phyloP scores from a whole-genome alignment of 768 basidiomycete genomes.

The Phylloporus rhodoxanthus region DNA sequence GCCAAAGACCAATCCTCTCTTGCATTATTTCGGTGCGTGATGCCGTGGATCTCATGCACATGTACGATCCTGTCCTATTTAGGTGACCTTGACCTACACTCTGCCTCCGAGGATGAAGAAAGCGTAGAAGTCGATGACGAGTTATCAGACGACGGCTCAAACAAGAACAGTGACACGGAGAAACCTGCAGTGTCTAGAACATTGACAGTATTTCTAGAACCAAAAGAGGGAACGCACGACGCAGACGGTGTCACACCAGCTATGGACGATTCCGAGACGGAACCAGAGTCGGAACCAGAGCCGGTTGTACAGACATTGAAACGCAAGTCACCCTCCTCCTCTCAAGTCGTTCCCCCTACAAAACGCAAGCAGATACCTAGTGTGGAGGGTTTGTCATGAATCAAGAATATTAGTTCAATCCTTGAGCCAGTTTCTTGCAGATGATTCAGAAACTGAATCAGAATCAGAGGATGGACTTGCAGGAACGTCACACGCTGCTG shows the following conservation, averaged over 20 bases:
- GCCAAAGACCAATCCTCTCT: slow-evolving; percentile 37
- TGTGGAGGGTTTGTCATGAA: slow-evolving; percentile 14
- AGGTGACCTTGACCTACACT: slow-evolving; percentile 46
- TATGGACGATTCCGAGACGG: slow-evolving; percentile 28
- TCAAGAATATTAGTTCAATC: not conserved
- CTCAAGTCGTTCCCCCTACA: slow-evolving; percentile 3
- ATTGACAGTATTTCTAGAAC: slow-evolving; percentile 8
- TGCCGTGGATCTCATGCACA: not conserved
- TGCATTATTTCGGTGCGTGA: slow-evolving; percentile 44
- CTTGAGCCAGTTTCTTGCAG: slow-evolving; percentile 4
- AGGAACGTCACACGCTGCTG: slow-evolving; percentile 4
- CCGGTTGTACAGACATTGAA: slow-evolving; percentile 8
- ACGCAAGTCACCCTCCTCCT: slow-evolving; percentile 23
- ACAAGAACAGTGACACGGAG: slow-evolving; percentile 23
- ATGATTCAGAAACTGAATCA: slow-evolving; percentile 45
- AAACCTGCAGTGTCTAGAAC: slow-evolving; percentile 22
- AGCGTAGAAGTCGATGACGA: slow-evolving; percentile 17
- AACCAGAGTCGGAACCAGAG: slow-evolving; percentile 29
- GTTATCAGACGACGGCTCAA: slow-evolving; percentile 12
- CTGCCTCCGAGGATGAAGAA: slow-evolving; percentile 42
- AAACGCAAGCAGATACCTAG: slow-evolving; percentile 17
- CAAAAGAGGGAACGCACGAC: slow-evolving; percentile 2
- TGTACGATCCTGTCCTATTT: slow-evolving; percentile 1
- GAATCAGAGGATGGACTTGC: slow-evolving; percentile 31
- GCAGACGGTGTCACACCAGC: not conserved